These are phyloP conservation scores for Coemansia aciculifera DNA, from an alignment of 192 early-diverging fungal genomes.

Conservation along the genomic window DNA sequence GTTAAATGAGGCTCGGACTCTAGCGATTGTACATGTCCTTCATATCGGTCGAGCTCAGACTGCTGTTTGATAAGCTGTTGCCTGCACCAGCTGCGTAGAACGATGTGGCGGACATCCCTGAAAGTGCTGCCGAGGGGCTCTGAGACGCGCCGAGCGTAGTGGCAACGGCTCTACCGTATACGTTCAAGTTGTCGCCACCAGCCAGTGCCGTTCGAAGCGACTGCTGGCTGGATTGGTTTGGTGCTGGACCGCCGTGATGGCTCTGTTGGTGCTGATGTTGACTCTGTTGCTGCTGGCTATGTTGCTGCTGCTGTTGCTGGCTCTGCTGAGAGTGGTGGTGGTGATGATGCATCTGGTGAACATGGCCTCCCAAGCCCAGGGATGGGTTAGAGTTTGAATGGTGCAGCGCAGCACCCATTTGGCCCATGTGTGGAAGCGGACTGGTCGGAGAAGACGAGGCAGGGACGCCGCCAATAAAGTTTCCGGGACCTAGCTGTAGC, in stretches of 20 bases:
- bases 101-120: slow-evolving; percentile 25
- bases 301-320: slow-evolving; percentile 20
- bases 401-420: slow-evolving; percentile 44
- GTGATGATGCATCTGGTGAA: slow-evolving; percentile 15
- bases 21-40: slow-evolving; percentile 51
- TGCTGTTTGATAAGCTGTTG: slow-evolving; percentile 46
- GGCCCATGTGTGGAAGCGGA: slow-evolving; percentile 44
- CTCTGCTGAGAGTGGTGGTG: slow-evolving; percentile 12
- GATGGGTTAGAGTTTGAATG: slow-evolving; percentile 46
- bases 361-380: slow-evolving; percentile 18
- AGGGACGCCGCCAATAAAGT: slow-evolving; percentile 41
- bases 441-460: slow-evolving; percentile 43
- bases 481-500: slow-evolving; percentile 41
- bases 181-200: slow-evolving; percentile 34
- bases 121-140: slow-evolving; percentile 16
- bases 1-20: background rate
- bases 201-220: slow-evolving; percentile 39
- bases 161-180: slow-evolving; percentile 26
- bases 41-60: slow-evolving; percentile 46
- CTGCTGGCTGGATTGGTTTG: slow-evolving; percentile 34
- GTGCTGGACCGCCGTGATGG: slow-evolving; percentile 7
- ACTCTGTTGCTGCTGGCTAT: slow-evolving; percentile 18
- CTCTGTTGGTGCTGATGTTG: slow-evolving; percentile 15
- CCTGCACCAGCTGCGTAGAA: slow-evolving; percentile 41
- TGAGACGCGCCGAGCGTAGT: slow-evolving; percentile 22